Base-by-base conservation (phyloP, 2,329 filamentous ascomycete species). In the Lachnellula arida region DNA sequence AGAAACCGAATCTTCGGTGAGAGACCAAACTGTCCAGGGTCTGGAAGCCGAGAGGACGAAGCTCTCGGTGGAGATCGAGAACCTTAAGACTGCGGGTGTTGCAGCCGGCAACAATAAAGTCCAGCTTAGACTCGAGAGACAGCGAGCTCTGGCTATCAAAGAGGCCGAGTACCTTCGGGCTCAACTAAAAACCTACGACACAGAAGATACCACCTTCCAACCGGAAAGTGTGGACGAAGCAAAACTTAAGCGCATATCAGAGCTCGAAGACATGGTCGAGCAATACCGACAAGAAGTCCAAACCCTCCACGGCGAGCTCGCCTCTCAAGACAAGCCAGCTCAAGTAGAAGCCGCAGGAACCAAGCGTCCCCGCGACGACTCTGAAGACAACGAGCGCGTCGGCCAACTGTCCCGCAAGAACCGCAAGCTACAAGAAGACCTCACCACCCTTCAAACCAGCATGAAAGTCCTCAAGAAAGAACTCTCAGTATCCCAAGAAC, bases 131-230 rank as follows among this genome's bases (percentile, higher is more conserved):
- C 75, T 97, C 0, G 93, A 99, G 65, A 81, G 94, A 56, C 93
- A 97, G 69, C 88, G 90, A 56, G 83, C 81, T 0, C 80, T 99
- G 7, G 91, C 92, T 0, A 80, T 91, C 23, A 97, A 97, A 68
- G 95, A 99, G 70, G 90, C 94, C 0, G 92, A 97, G 63, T 96
- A 96, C 69, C 80, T 99, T 6, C 88, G 94, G 22, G 93, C 91
- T 0, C 94, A 99, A 71, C 80, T 97, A 53, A 92, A 92, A 73
- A 87, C 89, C 0, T 88, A 95, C 58, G 90, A 97, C 66, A 82
- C 84, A 0, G 94, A 99, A 71, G 92, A 97, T 66, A 83, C 85
- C 52, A 92, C 92, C 0, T 88, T 97, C 74, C 85, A 93, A 54
- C 84, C 89, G 0, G 89, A 91, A 35, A 85, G 82, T 44, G 87